These are phyloP conservation scores for Zalaria sp. DNA, from an alignment of 2,329 filamentous ascomycete species.

Conservation along the genomic window DNA sequence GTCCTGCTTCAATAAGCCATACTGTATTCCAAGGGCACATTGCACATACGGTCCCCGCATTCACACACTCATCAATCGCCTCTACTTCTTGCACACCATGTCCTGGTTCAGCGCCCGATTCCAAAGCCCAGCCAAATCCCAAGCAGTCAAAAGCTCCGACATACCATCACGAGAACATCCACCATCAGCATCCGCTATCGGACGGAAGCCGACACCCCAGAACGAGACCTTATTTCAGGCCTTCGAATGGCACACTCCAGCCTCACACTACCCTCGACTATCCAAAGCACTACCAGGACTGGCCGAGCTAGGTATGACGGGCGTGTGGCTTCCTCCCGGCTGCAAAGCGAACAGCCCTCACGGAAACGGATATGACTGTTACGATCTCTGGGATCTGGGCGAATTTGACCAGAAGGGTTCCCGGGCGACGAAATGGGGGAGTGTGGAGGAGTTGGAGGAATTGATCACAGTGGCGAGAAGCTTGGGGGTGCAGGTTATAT, in stretches of 20 bases:
- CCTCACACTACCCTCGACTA: slow-evolving; percentile 20
- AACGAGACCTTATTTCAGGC: slow-evolving; percentile 47
- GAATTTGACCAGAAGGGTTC: slow-evolving; percentile 60
- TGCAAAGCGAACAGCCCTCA: slow-evolving; percentile 50
- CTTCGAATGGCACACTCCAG: slow-evolving; percentile 60
- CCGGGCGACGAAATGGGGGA: slow-evolving; percentile 53
- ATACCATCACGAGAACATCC: no score
- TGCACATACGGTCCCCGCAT: no score
- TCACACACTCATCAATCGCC: no score
- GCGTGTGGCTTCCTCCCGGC: slow-evolving; percentile 55
- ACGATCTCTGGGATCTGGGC: slow-evolving; percentile 51
- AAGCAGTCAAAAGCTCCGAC: no score
- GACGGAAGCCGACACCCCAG: slow-evolving; percentile 9
- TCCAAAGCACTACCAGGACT: slow-evolving; percentile 12
- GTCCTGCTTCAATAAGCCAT: no score
- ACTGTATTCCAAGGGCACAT: no score
- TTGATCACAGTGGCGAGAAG: slow-evolving; percentile 38
- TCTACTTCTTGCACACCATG: no score
- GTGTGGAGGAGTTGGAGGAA: slow-evolving; percentile 43
- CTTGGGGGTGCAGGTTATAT: slow-evolving; percentile 45
- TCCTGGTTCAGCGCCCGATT: no score
- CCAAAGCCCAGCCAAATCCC: no score
- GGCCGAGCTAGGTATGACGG: slow-evolving; percentile 42
- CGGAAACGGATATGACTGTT: slow-evolving; percentile 54
- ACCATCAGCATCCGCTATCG: no score